Evolutionary conservation across 2,329 filamentous ascomycete genomes (phyloP).

Genomic region (Xylaria sp.): DNA sequence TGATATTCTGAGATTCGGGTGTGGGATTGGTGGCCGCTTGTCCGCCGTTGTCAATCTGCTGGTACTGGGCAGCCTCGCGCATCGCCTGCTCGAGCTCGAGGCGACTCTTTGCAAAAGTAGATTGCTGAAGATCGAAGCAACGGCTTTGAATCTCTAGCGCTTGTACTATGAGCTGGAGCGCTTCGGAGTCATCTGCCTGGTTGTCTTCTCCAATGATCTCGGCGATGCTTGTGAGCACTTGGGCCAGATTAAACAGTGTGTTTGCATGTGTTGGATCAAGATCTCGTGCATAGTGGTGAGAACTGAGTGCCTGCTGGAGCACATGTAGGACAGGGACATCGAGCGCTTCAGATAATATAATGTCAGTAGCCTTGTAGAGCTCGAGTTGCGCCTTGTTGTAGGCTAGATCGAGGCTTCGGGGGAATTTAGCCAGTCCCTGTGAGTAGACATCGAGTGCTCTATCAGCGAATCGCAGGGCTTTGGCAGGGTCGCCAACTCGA

Average conservation of each 20-base stretch:
- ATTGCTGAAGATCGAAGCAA: slow-evolving; percentile 65
- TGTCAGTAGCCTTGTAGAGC: slow-evolving; percentile 76
- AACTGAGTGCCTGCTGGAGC: slow-evolving; percentile 69
- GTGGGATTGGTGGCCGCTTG: slow-evolving; percentile 42
- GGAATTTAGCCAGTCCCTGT: slow-evolving; percentile 69
- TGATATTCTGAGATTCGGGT: slow-evolving; percentile 43
- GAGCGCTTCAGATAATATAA: slow-evolving; percentile 69
- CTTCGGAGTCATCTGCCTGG: slow-evolving; percentile 53
- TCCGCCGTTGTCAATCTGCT: slow-evolving; percentile 2
- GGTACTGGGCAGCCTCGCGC: slow-evolving; percentile 45
- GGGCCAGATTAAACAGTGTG: slow-evolving; percentile 76
- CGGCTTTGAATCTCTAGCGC: slow-evolving; percentile 47
- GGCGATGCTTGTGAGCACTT: slow-evolving; percentile 74
- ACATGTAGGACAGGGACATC: slow-evolving; percentile 63
- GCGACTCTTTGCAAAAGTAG: slow-evolving; percentile 41
- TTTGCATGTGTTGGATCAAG: slow-evolving; percentile 73
- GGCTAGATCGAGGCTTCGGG: slow-evolving; percentile 74
- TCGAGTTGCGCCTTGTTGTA: slow-evolving; percentile 81
- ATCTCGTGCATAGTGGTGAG: slow-evolving; percentile 70
- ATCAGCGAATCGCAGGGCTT: slow-evolving; percentile 66
- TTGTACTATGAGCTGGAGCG: slow-evolving; percentile 54
- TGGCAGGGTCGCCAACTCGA: slow-evolving; percentile 75
- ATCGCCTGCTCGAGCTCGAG: slow-evolving; percentile 47
- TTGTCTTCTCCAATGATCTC: slow-evolving; percentile 68
- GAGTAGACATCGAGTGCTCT: slow-evolving; percentile 75